Evolutionary conservation across 2,329 filamentous ascomycete genomes (phyloP), one percentile per base, ranked within the genome.

Genomic region (Pestalotiopsis fici): DNA sequence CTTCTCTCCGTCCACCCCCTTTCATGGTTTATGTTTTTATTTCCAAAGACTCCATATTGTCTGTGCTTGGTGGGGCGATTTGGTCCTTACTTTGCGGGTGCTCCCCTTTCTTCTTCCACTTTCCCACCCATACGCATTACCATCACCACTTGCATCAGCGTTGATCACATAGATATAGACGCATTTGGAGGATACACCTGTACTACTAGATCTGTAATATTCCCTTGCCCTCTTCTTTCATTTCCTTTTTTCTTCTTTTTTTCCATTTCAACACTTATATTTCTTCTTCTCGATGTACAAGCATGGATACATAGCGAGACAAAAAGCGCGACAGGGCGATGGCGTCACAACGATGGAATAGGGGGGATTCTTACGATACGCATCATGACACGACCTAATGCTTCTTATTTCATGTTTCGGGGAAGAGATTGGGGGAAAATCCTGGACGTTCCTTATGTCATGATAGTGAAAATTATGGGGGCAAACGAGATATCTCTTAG

Each of bases 241-340:
- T 57, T 63, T 68, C 57, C 68, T 63, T 69, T 65, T 66, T 63
- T 55, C 66, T 64, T 60, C 65, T 4, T 47, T 13, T 23, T 39
- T 4, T 60, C 12, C 55, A 27, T 57, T 57, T 23, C 43, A 11
- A 31, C 27, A 15, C 5, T 27, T 31, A 27, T 31, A 60, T 60
- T 21, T 27, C 28, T 18, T 27, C 43, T 63, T 47, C 21, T 27
- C 60, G 37, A 43, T 6, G 43, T 50, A 47, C 60, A 63, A 63
- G 60, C 60, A 63, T 63, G 60, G 60, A 63, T 35, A 11, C 23
- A 9, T 18, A 27, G 28, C 25, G 28, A 37, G 27, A 57, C 1
- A 57, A 60, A 60, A 60, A 37, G 57, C 28, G 57, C 57, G 31
- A 47, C 37, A 64, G n/a, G 47, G 60, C 60, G 39, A 63, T 11